Conservation (phyloP, 1,284 basidiomycete species). For the Microbotryomycetes sp. region DNA sequence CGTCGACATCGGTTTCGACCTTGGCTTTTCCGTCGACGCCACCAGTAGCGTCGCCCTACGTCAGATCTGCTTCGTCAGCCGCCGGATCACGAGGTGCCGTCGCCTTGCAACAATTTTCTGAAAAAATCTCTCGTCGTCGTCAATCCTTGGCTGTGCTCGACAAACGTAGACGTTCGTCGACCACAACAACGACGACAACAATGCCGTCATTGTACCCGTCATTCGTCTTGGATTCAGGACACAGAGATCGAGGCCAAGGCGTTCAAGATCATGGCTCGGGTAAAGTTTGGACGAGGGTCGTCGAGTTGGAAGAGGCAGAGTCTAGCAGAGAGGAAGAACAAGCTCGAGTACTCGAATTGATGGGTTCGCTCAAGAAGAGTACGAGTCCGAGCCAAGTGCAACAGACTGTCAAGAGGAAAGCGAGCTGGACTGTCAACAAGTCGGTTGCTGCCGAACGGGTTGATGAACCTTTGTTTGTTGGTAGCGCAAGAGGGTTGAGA, state of each 20-base stretch:
- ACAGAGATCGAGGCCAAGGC: too few relatives aligned
- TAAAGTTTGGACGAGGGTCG: background rate
- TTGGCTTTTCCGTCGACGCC: background rate
- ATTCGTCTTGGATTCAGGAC: background rate
- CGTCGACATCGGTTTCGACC: background rate
- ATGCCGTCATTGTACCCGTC: background rate
- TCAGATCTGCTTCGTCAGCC: background rate
- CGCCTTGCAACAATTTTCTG: background rate
- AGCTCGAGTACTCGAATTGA: background rate
- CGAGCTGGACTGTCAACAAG: background rate
- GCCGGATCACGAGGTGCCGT: background rate
- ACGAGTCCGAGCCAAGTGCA: background rate
- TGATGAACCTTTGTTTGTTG: background rate
- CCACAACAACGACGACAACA: background rate
- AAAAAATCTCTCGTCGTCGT: background rate
- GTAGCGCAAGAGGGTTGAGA: background rate
- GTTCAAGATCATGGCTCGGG: too few relatives aligned
- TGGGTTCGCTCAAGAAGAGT: background rate
- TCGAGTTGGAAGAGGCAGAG: background rate
- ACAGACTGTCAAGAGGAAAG: background rate
- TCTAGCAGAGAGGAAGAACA: background rate
- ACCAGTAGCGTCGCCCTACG: background rate
- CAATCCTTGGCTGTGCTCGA: background rate
- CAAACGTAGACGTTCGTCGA: background rate
- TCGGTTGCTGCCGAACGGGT: too few relatives aligned